A percentile compares a stretch with the other conserved stretches of the same genome.
These are phyloP conservation scores for Wilcoxina mikolae DNA, from an alignment of 495 filamentous ascomycete genomes.

Conservation along the genomic window DNA sequence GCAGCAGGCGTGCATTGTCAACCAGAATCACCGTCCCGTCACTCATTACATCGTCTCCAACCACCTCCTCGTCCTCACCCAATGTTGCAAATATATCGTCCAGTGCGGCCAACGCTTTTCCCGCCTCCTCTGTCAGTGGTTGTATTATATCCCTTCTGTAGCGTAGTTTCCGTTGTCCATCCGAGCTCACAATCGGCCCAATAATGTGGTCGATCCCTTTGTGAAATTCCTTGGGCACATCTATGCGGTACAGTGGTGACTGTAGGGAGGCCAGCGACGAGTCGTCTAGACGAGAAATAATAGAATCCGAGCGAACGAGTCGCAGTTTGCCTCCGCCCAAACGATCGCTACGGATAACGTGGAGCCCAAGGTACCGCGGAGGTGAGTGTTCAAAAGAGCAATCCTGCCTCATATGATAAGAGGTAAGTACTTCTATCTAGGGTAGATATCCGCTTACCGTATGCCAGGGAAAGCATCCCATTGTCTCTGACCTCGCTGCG, in stretches of 20 bases:
- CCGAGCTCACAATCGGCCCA: background rate
- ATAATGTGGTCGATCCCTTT: background rate
- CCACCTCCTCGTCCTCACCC: background rate
- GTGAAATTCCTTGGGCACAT: background rate
- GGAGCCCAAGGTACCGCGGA: constrained; percentile 32
- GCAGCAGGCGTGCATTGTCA: constrained; percentile 33
- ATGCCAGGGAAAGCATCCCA: constrained; percentile 33
- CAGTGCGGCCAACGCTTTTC: constrained; percentile 37
- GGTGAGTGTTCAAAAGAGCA: constrained; percentile 32
- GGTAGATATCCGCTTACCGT: constrained; percentile 16
- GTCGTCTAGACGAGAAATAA: background rate
- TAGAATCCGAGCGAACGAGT: constrained; percentile 20
- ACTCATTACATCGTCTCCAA: constrained; percentile 21
- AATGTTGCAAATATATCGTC: constrained; percentile 4
- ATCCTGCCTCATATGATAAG: constrained; percentile 16
- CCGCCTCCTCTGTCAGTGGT: constrained; percentile 35
- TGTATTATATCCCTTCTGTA: constrained; percentile 25
- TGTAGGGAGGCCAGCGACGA: background rate
- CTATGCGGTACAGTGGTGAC: background rate
- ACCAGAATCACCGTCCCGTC: constrained; percentile 29
- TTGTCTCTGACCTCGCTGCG: constrained; percentile 32
- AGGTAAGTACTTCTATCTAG: background rate
- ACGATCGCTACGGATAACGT: constrained; percentile 31
- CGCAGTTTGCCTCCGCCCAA: constrained; percentile 32
- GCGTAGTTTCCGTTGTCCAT: constrained; percentile 8